phyloP scores from a whole-genome alignment of 352 stramenopile species.

The Pythium volutum region DNA sequence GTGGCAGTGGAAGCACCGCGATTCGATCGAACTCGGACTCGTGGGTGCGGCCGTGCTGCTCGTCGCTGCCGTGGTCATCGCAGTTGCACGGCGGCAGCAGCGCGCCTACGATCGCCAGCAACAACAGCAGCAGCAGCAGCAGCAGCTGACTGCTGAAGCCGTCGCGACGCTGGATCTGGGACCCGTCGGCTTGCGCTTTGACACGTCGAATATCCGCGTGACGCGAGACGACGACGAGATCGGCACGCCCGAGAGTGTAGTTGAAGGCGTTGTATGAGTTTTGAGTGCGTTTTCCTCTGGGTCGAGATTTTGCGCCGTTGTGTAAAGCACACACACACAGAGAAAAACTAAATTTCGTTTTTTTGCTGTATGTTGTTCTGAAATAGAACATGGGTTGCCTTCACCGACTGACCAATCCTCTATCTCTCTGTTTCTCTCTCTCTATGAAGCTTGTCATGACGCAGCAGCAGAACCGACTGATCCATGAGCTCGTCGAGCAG shows the following conservation, averaged over 20 bases:
- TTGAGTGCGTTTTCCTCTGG: neutral
- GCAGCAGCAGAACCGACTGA: slow-evolving; percentile 38
- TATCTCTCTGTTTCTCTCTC: neutral
- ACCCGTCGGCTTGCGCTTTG: neutral
- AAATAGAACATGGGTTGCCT: slow-evolving; percentile 17
- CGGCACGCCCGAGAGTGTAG: slow-evolving; percentile 13
- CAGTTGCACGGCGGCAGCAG: slow-evolving; percentile 21
- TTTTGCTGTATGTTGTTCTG: neutral
- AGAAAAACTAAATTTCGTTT: neutral
- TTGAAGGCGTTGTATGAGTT: slow-evolving; percentile 20
- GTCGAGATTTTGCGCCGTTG: neutral
- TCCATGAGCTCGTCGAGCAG: slow-evolving; percentile 59
- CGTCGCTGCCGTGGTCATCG: slow-evolving; percentile 19
- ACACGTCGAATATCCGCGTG: neutral
- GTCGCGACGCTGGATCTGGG: neutral
- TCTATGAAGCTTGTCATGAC: neutral
- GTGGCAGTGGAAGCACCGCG: slow-evolving; percentile 15
- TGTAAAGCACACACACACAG: neutral
- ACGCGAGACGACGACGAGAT: slow-evolving; percentile 12
- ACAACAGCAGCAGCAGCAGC: neutral
- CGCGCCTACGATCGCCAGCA: slow-evolving; percentile 19
- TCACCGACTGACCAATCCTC: neutral
- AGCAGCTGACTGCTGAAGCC: neutral
- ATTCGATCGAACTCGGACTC: slow-evolving; percentile 17
- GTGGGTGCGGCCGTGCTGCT: slow-evolving; percentile 14